phyloP scores from a whole-genome alignment of 257 asterid species.

The Avicennia marina region DNA sequence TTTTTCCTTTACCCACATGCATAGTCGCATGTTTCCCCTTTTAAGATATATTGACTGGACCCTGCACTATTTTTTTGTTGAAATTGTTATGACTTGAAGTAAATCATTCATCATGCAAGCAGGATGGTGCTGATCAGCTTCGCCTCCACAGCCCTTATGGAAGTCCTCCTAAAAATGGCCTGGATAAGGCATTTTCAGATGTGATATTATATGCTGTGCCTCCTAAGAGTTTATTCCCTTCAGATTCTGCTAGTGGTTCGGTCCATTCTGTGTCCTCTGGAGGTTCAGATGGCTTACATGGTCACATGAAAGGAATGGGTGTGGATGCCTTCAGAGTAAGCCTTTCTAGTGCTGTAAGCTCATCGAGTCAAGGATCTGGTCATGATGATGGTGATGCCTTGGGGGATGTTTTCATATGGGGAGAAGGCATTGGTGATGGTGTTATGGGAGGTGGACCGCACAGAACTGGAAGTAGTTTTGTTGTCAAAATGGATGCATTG shows the following conservation, averaged over 20 bases:
- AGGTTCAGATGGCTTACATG: slow-evolving; percentile 75
- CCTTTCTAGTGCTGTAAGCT: slow-evolving; percentile 97
- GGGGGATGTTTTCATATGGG: slow-evolving; percentile 96
- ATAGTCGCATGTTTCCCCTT: not conserved
- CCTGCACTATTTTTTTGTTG: not conserved
- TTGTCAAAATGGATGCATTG: slow-evolving; percentile 59
- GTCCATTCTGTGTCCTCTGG: slow-evolving; percentile 75
- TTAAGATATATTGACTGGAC: slow-evolving; percentile 4
- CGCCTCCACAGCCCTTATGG: slow-evolving; percentile 72
- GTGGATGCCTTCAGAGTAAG: slow-evolving; percentile 90
- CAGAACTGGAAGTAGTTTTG: slow-evolving; percentile 42
- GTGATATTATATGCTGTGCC: slow-evolving; percentile 59
- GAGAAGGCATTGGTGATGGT: slow-evolving; percentile 86
- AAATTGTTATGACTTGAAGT: not conserved
- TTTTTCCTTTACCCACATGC: slow-evolving; percentile 1
- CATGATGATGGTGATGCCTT: slow-evolving; percentile 90
- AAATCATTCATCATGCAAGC: slow-evolving; percentile 26
- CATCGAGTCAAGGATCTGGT: slow-evolving; percentile 97
- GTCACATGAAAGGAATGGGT: slow-evolving; percentile 65
- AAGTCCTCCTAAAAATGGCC: slow-evolving; percentile 78
- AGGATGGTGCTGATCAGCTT: slow-evolving; percentile 69
- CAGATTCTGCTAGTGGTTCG: slow-evolving; percentile 71
- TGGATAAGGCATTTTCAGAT: slow-evolving; percentile 74
- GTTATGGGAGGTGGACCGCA: slow-evolving; percentile 71
- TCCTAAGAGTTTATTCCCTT: slow-evolving; percentile 70